These are phyloP conservation scores for Chenopodium berlandieri DNA, from an alignment of 148 eudicot genomes.

Conservation along the genomic window DNA sequence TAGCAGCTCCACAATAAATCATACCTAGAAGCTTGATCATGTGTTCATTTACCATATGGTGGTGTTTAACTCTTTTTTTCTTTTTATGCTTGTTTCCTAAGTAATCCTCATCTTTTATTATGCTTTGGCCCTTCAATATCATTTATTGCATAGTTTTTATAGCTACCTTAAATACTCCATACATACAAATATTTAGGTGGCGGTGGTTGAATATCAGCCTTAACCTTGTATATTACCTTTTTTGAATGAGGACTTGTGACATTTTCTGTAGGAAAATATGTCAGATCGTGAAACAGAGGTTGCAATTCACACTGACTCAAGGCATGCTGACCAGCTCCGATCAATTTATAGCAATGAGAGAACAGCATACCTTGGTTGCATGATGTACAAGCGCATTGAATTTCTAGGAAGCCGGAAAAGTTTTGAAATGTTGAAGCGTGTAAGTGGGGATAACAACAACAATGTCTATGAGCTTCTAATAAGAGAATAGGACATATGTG, in stretches of 20 bases:
- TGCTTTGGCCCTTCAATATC: not conserved
- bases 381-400: conserved; percentile 65
- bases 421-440: conserved; percentile 93
- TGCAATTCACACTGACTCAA: conserved; percentile 92
- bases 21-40: not conserved
- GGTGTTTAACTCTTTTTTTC: not conserved
- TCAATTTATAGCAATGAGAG: conserved; percentile 55
- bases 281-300: conserved; percentile 60
- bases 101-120: not conserved
- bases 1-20: not conserved
- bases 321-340: conserved; percentile 80
- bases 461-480: conserved; percentile 77
- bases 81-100: not conserved
- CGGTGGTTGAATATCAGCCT: not conserved
- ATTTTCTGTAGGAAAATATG: conserved; percentile 63
- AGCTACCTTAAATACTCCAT: not conserved
- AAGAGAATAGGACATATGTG: conserved; percentile 47
- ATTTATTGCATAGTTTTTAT: not conserved
- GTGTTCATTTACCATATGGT: not conserved
- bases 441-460: conserved; percentile 66
- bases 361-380: conserved; percentile 36
- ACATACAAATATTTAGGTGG: not conserved
- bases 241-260: not conserved
- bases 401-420: conserved; percentile 84
- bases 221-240: not conserved